phyloP scores from a whole-genome alignment of 2,329 filamentous ascomycete genomes.

The Botrytis fabae region DNA sequence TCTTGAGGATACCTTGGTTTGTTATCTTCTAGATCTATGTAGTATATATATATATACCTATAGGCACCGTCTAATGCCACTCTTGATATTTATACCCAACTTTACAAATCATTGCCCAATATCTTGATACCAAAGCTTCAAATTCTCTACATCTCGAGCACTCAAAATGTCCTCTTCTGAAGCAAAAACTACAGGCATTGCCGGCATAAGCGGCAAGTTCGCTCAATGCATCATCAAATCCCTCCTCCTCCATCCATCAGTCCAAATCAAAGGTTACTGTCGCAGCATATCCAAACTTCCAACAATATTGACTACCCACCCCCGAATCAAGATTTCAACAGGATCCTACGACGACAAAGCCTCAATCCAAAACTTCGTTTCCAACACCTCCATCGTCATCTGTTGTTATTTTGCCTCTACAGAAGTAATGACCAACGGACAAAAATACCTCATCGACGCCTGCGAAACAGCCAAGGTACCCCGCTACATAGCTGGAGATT shows the following conservation, averaged over 20 bases:
- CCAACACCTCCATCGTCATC: not conserved
- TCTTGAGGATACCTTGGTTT: not conserved
- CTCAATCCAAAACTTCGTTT: not conserved
- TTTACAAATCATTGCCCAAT: not conserved
- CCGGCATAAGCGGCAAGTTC: not conserved
- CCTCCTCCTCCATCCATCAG: not conserved
- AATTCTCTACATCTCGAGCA: not conserved
- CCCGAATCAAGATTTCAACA: not conserved
- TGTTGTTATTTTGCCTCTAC: not conserved
- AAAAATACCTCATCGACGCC: not conserved
- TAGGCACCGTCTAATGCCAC: not conserved
- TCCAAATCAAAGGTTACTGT: not conserved
- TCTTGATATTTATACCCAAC: not conserved
- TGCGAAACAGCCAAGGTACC: not conserved
- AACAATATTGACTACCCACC: not conserved
- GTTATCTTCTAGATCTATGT: not conserved
- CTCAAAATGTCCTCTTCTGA: not conserved
- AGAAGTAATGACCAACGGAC: not conserved
- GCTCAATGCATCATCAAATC: not conserved
- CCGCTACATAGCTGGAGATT: not conserved
- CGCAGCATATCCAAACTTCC: not conserved
- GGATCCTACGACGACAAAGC: not conserved
- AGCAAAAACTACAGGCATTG: not conserved
- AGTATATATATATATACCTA: not conserved
- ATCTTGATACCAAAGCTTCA: not conserved